Evolutionary conservation across 208 protist species (phyloP), one percentile per base, ranked within the genome.

Genomic region (Phytomonas sp.): DNA sequence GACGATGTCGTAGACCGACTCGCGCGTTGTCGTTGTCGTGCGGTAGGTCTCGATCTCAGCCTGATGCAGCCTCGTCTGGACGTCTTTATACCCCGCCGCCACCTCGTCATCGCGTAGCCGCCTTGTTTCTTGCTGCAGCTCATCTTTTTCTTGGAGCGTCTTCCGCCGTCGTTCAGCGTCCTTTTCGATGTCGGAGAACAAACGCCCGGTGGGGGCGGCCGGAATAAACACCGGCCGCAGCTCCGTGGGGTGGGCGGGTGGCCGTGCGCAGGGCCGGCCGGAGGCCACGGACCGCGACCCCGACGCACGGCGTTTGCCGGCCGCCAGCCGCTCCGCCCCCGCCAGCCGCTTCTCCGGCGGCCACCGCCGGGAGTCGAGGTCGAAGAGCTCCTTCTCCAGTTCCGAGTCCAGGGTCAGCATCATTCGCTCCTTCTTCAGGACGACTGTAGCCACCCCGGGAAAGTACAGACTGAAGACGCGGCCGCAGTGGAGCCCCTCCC

Each of bases 101-200:
- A 60, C 60, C 4, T 10, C 40, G n/a, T 61, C 42, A 10, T 71
- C 37, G 40, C 62, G n/a, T n/a, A n/a, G n/a, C n/a, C n/a, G n/a
- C n/a, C n/a, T n/a, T n/a, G n/a, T n/a, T n/a, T n/a, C n/a, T n/a
- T n/a, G n/a, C n/a, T 72, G 36, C 42, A 74, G 71, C 23, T 71
- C 70, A 33, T 40, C 30, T 30, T 14, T 7, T 16, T 29, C 30
- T 31, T 80, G 76, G 29, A 66, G 68, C 34, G 62, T 69, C 8
- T 45, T 60, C 26, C 74, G 68, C 12, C 74, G 82, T 42, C 87
- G 82, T 36, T 78, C 70, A 37, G 66, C 71, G 52, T 91, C 83
- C 70, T 88, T 84, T 29, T 69, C 78, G 67, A 95, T 93, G 3
- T 95, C 87, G 8, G 79, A 76, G 59, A 95, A 95, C 56, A 91